Evolutionary conservation across 305 asterid genomes (phyloP).

Genomic region (Caryopteris hybrid): DNA sequence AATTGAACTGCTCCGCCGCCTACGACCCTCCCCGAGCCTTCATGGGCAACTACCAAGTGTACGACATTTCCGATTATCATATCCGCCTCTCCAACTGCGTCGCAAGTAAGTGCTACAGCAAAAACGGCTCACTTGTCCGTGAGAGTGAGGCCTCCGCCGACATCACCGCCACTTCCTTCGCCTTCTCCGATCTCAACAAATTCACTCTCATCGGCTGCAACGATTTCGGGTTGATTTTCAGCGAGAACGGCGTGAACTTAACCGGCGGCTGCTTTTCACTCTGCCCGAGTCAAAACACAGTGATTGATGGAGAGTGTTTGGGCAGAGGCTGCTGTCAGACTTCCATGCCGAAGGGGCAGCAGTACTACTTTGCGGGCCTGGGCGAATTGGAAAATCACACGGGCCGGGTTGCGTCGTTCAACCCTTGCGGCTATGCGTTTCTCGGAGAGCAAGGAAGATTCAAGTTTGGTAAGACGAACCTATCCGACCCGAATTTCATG

Average conservation of each 20-base stretch:
- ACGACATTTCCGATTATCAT: too few species aligned
- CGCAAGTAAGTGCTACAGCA: too few species aligned
- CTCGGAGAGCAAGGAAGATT: slow-evolving; percentile 38
- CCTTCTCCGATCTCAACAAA: slow-evolving; percentile 32
- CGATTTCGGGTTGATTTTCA: slow-evolving; percentile 31
- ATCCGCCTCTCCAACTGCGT: too few species aligned
- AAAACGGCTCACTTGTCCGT: slow-evolving; percentile 1
- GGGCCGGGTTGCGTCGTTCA: slow-evolving; percentile 23
- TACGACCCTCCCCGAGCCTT: too few species aligned
- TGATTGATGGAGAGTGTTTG: slow-evolving; percentile 37
- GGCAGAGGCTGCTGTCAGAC: slow-evolving; percentile 57
- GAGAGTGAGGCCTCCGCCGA: background rate
- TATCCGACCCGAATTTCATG: slow-evolving; percentile 39
- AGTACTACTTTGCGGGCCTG: background rate
- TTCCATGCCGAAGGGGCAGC: slow-evolving; percentile 37
- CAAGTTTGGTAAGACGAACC: slow-evolving; percentile 34
- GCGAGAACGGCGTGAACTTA: slow-evolving; percentile 23
- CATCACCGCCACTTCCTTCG: slow-evolving; percentile 18
- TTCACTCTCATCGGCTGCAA: slow-evolving; percentile 54
- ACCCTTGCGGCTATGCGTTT: slow-evolving; percentile 45
- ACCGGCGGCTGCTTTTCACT: slow-evolving; percentile 42
- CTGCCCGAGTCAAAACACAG: slow-evolving; percentile 28
- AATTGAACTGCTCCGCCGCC: too few species aligned
- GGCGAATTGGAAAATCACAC: slow-evolving; percentile 23
- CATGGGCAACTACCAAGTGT: too few species aligned